Evolutionary conservation across 2,329 filamentous ascomycete genomes (phyloP).

Genomic region (Aspergillus costaricaensis): DNA sequence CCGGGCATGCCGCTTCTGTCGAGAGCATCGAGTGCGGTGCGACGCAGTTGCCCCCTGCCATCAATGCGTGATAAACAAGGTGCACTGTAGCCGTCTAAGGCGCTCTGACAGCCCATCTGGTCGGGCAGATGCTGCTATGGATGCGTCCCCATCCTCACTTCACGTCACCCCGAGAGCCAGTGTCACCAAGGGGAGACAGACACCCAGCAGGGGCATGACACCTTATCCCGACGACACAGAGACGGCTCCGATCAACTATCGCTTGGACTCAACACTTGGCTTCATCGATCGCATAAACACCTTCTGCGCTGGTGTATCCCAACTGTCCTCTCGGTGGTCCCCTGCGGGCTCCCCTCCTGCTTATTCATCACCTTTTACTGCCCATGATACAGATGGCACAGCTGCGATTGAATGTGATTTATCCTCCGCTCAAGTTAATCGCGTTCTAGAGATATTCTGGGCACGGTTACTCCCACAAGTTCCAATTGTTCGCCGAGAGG

Average conservation of each 20-base stretch:
- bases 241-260: background rate
- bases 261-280: constrained; percentile 17
- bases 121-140: no score
- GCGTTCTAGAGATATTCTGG: constrained; percentile 3
- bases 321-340: constrained; percentile 8
- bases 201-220: no score
- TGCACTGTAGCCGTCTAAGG: constrained; percentile 15
- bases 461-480: background rate
- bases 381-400: background rate
- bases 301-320: constrained; percentile 18
- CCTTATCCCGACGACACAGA: constrained; percentile 5
- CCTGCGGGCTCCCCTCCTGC: background rate
- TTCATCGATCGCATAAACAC: constrained; percentile 21
- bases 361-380: background rate
- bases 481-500: constrained; percentile 4
- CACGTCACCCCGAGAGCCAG: no score
- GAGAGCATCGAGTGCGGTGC: constrained; percentile 25
- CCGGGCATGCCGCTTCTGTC: constrained; percentile 26
- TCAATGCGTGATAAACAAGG: constrained; percentile 23
- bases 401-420: background rate
- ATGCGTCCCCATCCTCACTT: no score
- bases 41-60: constrained; percentile 22
- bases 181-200: no score
- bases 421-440: background rate
- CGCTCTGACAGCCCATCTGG: background rate